These are phyloP conservation scores for Lachnellula subtilissima DNA, from an alignment of 2,329 filamentous ascomycete species.

Conservation along the genomic window DNA sequence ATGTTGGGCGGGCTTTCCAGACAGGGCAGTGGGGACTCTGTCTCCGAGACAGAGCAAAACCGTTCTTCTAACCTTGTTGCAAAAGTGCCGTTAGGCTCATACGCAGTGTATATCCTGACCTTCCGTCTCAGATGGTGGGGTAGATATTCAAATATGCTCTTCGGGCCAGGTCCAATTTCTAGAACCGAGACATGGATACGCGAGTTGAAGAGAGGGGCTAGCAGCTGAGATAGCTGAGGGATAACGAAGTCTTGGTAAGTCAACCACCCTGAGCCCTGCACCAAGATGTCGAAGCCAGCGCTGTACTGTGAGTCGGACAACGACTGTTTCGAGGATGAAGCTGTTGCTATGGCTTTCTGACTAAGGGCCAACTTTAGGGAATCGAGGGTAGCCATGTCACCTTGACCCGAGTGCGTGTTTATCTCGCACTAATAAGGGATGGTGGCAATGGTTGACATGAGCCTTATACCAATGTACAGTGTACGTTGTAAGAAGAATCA, in stretches of 20 bases:
- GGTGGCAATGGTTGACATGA: background rate
- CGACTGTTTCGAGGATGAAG: slow-evolving; percentile 10
- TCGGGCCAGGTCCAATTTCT: slow-evolving; percentile 55
- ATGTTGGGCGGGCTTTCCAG: slow-evolving; percentile 39
- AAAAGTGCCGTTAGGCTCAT: slow-evolving; percentile 37
- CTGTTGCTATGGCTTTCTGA: slow-evolving; percentile 5
- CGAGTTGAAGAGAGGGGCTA: slow-evolving; percentile 36
- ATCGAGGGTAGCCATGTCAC: slow-evolving; percentile 16
- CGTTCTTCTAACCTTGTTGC: slow-evolving; percentile 40
- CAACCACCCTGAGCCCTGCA: slow-evolving; percentile 15
- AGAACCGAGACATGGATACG: slow-evolving; percentile 45
- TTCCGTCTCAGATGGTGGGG: slow-evolving; percentile 38
- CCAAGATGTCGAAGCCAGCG: slow-evolving; percentile 17
- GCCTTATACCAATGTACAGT: no score
- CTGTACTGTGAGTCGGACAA: slow-evolving; percentile 20
- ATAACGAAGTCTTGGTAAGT: slow-evolving; percentile 26
- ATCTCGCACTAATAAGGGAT: slow-evolving; percentile 3
- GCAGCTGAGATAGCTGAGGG: slow-evolving; percentile 19
- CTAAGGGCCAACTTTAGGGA: slow-evolving; percentile 16
- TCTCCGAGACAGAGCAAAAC: slow-evolving; percentile 32
- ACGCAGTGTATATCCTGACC: slow-evolving; percentile 48
- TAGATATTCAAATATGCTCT: slow-evolving; percentile 48
- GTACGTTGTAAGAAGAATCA: no score
- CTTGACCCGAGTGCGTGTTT: slow-evolving; percentile 4
- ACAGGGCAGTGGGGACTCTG: slow-evolving; percentile 36